Evolutionary conservation across 2,329 filamentous ascomycete species (phyloP).

Genomic region (Paraphaeosphaeria sporulosa): DNA sequence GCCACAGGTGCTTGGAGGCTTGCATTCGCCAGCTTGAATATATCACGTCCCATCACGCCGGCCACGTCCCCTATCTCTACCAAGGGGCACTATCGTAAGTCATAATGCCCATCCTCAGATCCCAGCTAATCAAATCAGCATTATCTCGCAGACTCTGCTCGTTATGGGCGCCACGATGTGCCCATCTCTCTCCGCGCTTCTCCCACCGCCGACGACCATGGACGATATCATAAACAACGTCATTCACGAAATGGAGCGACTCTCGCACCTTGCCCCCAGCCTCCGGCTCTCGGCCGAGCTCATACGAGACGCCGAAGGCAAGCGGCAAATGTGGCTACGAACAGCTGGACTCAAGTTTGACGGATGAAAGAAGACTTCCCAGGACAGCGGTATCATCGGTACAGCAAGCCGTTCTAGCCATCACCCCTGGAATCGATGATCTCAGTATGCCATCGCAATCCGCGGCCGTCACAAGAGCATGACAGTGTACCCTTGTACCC

Average conservation of each 20-base stretch:
- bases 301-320: slow-evolving; percentile 76
- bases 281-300: slow-evolving; percentile 80
- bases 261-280: slow-evolving; percentile 78
- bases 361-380: slow-evolving; percentile 32
- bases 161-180: slow-evolving; percentile 88
- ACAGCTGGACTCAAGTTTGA: slow-evolving; percentile 50
- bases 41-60: slow-evolving; percentile 79
- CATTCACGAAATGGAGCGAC: slow-evolving; percentile 76
- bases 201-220: slow-evolving; percentile 65
- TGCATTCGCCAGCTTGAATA: slow-evolving; percentile 81
- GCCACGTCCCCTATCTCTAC: slow-evolving; percentile 86
- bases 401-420: not conserved
- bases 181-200: slow-evolving; percentile 71
- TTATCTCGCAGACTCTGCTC: slow-evolving; percentile 81
- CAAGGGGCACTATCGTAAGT: slow-evolving; percentile 72
- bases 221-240: slow-evolving; percentile 82
- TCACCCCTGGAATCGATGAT: not conserved
- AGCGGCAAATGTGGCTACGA: slow-evolving; percentile 67
- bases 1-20: slow-evolving; percentile 81
- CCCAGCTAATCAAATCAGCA: slow-evolving; percentile 57
- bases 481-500: slow-evolving; percentile 7
- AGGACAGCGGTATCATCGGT: not conserved
- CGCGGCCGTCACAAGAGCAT: not conserved
- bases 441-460: not conserved
- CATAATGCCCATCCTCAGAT: not conserved